phyloP scores from a whole-genome alignment of 2,329 filamentous ascomycete species.

The Penicillium hordei region DNA sequence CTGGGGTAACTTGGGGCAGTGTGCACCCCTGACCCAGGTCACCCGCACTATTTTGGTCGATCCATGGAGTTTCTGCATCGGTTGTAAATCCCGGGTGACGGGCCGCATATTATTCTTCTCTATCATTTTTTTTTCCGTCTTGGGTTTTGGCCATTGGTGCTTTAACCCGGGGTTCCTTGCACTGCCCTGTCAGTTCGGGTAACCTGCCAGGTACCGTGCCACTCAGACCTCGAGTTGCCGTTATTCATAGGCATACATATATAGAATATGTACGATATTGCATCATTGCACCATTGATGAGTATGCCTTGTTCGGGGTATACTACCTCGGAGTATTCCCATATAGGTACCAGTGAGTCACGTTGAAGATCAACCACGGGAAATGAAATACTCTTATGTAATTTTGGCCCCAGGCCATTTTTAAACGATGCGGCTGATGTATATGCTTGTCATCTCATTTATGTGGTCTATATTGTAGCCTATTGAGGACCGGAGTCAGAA shows the following conservation, averaged over 20 bases:
- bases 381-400: not conserved
- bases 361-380: not conserved
- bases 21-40: slow-evolving; percentile 12
- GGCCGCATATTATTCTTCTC: not conserved
- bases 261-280: not conserved
- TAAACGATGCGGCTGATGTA: not conserved
- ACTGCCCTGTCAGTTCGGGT: slow-evolving; percentile 8
- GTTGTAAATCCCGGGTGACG: not conserved
- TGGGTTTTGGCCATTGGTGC: not conserved
- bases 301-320: not conserved
- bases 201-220: slow-evolving; percentile 11
- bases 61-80: slow-evolving; percentile 4
- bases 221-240: not conserved
- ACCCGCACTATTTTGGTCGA: slow-evolving; percentile 3
- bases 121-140: not conserved
- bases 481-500: not conserved
- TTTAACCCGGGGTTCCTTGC: not conserved
- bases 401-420: not conserved
- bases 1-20: slow-evolving; percentile 1
- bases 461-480: not conserved
- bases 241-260: not conserved
- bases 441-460: not conserved
- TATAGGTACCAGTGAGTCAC: slow-evolving; percentile 2
- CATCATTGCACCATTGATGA: not conserved
- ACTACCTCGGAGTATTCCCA: not conserved